Conservation (phyloP, 75 land plant species). For the Selaginella moellendorffii region DNA sequence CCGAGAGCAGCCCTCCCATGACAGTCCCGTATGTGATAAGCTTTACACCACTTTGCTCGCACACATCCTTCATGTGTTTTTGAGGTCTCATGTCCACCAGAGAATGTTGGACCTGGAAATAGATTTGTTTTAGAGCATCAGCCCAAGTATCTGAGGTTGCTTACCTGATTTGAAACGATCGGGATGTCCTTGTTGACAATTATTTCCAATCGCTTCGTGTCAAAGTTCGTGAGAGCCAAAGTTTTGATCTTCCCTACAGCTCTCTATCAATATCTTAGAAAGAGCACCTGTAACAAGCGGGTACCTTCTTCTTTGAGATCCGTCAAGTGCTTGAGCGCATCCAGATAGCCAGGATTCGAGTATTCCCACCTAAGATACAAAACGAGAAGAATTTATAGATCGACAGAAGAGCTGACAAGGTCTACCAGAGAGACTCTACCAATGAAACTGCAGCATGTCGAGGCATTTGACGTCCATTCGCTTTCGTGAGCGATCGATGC, state of each 20-base stretch:
- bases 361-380: slow-evolving; percentile 77
- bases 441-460: slow-evolving; percentile 99
- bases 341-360: slow-evolving; percentile 74
- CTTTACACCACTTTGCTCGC: slow-evolving; percentile 68
- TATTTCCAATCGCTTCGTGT: slow-evolving; percentile 65
- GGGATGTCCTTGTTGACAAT: slow-evolving; percentile 87
- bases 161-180: slow-evolving; percentile 81
- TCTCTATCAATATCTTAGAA: not conserved
- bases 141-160: not conserved
- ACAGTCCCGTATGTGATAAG: slow-evolving; percentile 98
- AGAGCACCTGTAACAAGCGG: too few species aligned
- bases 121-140: not conserved
- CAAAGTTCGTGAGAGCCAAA: slow-evolving; percentile 90
- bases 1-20: slow-evolving; percentile 93
- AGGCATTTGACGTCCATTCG: slow-evolving; percentile 87
- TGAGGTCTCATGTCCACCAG: slow-evolving; percentile 94
- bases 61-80: slow-evolving; percentile 75
- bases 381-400: not conserved
- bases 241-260: slow-evolving; percentile 85
- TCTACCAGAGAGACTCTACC: slow-evolving; percentile 53
- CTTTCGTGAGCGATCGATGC: slow-evolving; percentile 68
- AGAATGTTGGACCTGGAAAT: slow-evolving; percentile 76
- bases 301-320: slow-evolving; percentile 91
- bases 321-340: slow-evolving; percentile 87
- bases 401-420: too few species aligned